Percentiles rank a stretch among this genome's conserved stretches.
Conservation (phyloP, 2,329 filamentous ascomycete species). For the Curvularia spicifera region DNA sequence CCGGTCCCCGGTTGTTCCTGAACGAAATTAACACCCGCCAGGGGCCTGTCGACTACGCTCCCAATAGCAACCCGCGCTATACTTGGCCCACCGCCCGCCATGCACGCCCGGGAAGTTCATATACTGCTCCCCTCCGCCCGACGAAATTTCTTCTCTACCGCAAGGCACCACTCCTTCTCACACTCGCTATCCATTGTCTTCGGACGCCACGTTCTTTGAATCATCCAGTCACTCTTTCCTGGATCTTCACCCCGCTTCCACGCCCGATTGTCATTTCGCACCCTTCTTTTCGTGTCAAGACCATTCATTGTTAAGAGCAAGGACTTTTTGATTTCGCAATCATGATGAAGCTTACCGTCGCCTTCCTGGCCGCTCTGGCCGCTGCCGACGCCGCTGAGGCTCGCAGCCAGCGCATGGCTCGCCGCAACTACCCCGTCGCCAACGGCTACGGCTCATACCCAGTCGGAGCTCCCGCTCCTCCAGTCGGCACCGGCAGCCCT, state of each 20-base stretch:
- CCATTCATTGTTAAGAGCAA: slow-evolving; percentile 34
- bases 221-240: slow-evolving; percentile 49
- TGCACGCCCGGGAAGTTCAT: slow-evolving; percentile 39
- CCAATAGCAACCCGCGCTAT: slow-evolving; percentile 21
- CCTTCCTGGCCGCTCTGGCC: slow-evolving; percentile 42
- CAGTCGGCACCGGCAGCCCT: background rate
- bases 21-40: slow-evolving; percentile 47
- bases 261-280: slow-evolving; percentile 38
- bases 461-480: background rate
- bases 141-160: slow-evolving; percentile 36
- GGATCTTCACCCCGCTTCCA: slow-evolving; percentile 29
- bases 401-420: slow-evolving; percentile 38
- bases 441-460: slow-evolving; percentile 7
- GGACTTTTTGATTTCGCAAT: slow-evolving; percentile 23
- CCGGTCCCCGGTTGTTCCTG: slow-evolving; percentile 34
- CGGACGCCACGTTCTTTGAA: slow-evolving; percentile 46
- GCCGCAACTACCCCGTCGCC: slow-evolving; percentile 29
- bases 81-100: slow-evolving; percentile 41
- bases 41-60: slow-evolving; percentile 29
- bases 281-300: slow-evolving; percentile 31
- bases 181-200: slow-evolving; percentile 45
- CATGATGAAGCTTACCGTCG: slow-evolving; percentile 44
- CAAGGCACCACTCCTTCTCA: slow-evolving; percentile 46
- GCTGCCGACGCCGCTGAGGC: slow-evolving; percentile 40
- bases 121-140: slow-evolving; percentile 34